Conservation (phyloP, 371 early-diverging fungal genomes). For the Apophysomyces trapeziformis region DNA sequence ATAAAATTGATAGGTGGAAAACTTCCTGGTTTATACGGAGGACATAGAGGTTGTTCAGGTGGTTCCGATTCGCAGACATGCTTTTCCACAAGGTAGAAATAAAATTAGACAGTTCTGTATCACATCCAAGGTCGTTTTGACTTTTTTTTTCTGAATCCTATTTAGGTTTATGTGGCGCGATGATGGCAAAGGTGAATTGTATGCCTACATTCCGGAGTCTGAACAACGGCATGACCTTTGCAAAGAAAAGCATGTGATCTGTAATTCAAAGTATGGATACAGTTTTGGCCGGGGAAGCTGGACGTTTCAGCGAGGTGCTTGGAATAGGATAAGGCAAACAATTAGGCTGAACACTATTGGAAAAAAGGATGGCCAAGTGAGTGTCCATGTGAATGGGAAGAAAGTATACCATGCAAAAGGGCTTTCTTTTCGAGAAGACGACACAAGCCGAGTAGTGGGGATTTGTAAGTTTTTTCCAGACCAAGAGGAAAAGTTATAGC, state of each 20-base stretch:
- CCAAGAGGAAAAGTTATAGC: too few species aligned
- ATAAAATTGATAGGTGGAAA: constrained; percentile 36
- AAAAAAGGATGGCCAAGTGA: constrained; percentile 48
- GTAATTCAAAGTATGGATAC: constrained; percentile 64
- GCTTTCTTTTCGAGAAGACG: constrained; percentile 29
- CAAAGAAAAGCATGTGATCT: constrained; percentile 47
- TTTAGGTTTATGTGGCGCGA: constrained; percentile 65
- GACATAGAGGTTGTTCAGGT: constrained; percentile 61
- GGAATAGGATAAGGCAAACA: constrained; percentile 61
- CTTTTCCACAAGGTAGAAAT: constrained; percentile 56
- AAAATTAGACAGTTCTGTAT: too few species aligned
- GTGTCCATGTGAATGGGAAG: constrained; percentile 47
- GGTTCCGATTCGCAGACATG: constrained; percentile 59
- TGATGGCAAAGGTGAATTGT: constrained; percentile 64
- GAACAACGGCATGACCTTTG: constrained; percentile 51
- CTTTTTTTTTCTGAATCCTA: not conserved
- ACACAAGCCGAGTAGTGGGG: constrained; percentile 21
- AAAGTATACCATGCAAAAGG: constrained; percentile 27
- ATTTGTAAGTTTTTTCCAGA: not conserved
- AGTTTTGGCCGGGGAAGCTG: constrained; percentile 67
- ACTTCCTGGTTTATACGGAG: constrained; percentile 63
- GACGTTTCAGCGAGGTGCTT: constrained; percentile 54
- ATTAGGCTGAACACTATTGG: constrained; percentile 61
- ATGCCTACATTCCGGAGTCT: constrained; percentile 60
- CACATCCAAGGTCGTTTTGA: too few species aligned